A percentile compares a stretch with the other conserved stretches of the same genome.
phyloP scores from a whole-genome alignment of 164 flowering plant species.

The Kingdonia uniflora region DNA sequence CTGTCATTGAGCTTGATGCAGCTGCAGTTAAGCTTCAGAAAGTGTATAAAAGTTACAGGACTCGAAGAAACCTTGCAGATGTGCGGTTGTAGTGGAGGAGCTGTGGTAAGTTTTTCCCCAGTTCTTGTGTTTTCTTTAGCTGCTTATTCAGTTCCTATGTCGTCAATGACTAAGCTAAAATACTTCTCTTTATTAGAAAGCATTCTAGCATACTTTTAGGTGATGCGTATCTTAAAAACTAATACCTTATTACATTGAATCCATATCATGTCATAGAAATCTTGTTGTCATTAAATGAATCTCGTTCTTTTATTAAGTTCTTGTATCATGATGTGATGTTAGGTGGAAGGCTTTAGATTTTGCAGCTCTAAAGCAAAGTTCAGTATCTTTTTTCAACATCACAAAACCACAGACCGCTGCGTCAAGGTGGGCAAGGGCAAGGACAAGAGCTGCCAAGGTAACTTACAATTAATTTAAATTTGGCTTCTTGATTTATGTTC shows the following conservation, averaged over 20 bases:
- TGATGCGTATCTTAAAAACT: no score
- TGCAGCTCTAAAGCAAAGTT: conserved; percentile 12
- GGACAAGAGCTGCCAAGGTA: conserved; percentile 57
- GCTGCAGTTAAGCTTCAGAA: conserved; percentile 67
- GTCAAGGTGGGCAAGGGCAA: conserved; percentile 51
- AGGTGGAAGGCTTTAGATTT: conserved; percentile 73
- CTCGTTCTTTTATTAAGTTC: no score
- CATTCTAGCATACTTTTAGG: no score
- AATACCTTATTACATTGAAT: no score
- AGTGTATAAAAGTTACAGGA: conserved; percentile 61
- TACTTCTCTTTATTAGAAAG: no score
- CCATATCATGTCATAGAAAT: no score
- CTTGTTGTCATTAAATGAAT: conserved; percentile 1
- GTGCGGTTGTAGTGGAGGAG: conserved; percentile 67
- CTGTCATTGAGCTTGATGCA: conserved; percentile 33
- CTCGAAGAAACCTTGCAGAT: conserved; percentile 70
- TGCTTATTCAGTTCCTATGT: no score
- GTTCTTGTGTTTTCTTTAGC: no score
- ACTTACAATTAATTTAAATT: not conserved
- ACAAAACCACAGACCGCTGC: conserved; percentile 42
- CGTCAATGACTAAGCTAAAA: no score
- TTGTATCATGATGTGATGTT: no score
- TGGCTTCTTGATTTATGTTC: no score
- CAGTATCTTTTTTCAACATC: conserved; percentile 36
- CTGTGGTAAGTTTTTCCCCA: conserved; percentile 41